Conservation (phyloP, 768 basidiomycete species). For the Russula brevipes region DNA sequence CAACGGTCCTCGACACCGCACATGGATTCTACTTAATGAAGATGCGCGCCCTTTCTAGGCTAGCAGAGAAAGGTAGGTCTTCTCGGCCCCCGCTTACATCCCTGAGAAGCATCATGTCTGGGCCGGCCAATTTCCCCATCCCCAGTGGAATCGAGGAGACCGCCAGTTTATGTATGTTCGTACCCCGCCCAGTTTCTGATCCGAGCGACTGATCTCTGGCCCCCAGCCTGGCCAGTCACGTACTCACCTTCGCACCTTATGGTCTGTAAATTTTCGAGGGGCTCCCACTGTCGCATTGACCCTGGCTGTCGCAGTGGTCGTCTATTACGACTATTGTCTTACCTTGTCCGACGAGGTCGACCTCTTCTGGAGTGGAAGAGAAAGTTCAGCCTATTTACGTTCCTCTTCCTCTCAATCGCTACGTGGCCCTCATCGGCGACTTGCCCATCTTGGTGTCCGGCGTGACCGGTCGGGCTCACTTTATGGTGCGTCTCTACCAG, state of each 20-base stretch:
- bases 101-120: not conserved
- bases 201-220: not conserved
- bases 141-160: not conserved
- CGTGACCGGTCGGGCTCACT: not conserved
- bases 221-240: not conserved
- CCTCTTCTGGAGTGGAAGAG: not conserved
- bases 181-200: not conserved
- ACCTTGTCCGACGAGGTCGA: not conserved
- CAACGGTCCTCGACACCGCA: too few relatives aligned
- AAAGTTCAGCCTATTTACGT: not conserved
- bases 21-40: too few relatives aligned
- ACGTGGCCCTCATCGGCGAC: not conserved
- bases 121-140: not conserved
- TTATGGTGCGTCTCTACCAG: not conserved
- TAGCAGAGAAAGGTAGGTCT: not conserved
- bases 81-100: not conserved
- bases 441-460: not conserved
- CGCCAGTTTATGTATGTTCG: not conserved
- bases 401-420: not conserved
- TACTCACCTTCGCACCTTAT: not conserved
- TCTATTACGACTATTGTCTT: not conserved
- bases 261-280: not conserved
- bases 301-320: not conserved
- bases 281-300: not conserved
- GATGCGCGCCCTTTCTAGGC: too few relatives aligned